These are phyloP conservation scores for Microthlaspi erraticum DNA, from an alignment of 345 rosid genomes.

Conservation along the genomic window DNA sequence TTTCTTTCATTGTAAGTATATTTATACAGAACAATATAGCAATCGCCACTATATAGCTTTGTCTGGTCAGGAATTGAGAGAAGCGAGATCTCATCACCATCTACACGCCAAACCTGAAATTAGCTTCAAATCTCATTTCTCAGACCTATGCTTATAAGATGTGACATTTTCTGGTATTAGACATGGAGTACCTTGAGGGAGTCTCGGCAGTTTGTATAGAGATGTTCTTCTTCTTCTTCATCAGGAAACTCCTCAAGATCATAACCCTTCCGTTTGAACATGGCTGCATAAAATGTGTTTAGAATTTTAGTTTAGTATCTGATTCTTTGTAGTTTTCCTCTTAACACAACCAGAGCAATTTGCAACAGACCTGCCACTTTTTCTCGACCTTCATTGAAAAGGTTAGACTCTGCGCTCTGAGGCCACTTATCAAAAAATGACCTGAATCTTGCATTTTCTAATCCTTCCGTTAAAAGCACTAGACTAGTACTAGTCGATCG, in stretches of 20 bases:
- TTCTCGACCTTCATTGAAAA: constrained; percentile 83
- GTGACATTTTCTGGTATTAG: constrained; percentile 13
- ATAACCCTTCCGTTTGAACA: constrained; percentile 78
- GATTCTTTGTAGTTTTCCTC: neutral
- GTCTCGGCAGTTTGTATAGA: constrained; percentile 61
- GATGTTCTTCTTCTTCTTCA: constrained; percentile 52
- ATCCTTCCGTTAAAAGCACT: constrained; percentile 74
- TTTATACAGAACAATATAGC: constrained; percentile 71
- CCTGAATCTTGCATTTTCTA: constrained; percentile 67
- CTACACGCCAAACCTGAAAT: constrained; percentile 77
- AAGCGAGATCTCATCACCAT: constrained; percentile 58
- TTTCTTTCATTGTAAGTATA: constrained; percentile 62
- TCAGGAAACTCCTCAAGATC: constrained; percentile 79
- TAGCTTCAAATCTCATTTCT: constrained; percentile 4
- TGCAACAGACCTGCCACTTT: constrained; percentile 80
- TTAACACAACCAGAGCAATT: constrained; percentile 3
- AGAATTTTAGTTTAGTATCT: constrained; percentile 29
- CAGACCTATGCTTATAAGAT: constrained; percentile 28
- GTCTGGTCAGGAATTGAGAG: constrained; percentile 64
- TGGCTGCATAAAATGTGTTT: constrained; percentile 52
- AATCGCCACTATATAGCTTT: constrained; percentile 78
- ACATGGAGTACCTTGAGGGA: constrained; percentile 57
- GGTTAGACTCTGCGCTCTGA: constrained; percentile 55
- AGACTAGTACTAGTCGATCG: constrained; percentile 61
- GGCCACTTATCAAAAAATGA: constrained; percentile 80